Base-by-base conservation (phyloP, 2,329 filamentous ascomycete genomes). In the Penicillium palitans region DNA sequence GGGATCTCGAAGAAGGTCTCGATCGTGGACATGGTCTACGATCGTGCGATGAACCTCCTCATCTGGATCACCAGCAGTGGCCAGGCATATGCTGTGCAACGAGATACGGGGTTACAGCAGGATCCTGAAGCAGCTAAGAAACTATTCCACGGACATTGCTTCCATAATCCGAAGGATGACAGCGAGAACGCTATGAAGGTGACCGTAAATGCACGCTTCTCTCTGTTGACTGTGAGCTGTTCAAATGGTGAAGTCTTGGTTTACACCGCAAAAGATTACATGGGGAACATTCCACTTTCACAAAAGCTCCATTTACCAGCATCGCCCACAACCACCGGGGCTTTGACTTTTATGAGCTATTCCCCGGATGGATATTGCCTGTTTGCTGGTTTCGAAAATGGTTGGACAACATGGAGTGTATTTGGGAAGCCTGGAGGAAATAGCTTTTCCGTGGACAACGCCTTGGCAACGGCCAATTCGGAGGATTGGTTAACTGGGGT, bases 401-500 rank as follows among this genome's bases (percentile, higher is more conserved):
- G 95, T 0, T 99, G 95, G 95, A 89, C 90, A 5, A 93, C 88
- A 47, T 99, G 93, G 93, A 98, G 93, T 72, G 95, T 98, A 39
- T 99, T 96, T 75, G 95, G 95, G 35, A 97, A 96, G 74, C 84
- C 89, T 2, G 88, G 92, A 15, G 92, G 89, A 55, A 91, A 87
- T 66, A 96, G 91, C 70, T 98, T 98, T 72, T 82, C 83, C 7
- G 82, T 85, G 13, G 90, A 96, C 67, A 79, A 81, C 27, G 76
- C 78, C 2, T 80, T 91, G 39, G 86, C 87, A 2, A 78, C 83
- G 49, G 77, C 78, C 7, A 93, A 95, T 68, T 84, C 83, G 29
- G 93, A 99, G 70, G 83, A 85, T 45, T 98, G 93, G 91, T 81
- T 98, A n/a, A 82, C 84, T 6, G 91, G 93, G 4, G 82, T 96